phyloP scores from a whole-genome alignment of 208 protist genomes.

The Phytomonas serpens region DNA sequence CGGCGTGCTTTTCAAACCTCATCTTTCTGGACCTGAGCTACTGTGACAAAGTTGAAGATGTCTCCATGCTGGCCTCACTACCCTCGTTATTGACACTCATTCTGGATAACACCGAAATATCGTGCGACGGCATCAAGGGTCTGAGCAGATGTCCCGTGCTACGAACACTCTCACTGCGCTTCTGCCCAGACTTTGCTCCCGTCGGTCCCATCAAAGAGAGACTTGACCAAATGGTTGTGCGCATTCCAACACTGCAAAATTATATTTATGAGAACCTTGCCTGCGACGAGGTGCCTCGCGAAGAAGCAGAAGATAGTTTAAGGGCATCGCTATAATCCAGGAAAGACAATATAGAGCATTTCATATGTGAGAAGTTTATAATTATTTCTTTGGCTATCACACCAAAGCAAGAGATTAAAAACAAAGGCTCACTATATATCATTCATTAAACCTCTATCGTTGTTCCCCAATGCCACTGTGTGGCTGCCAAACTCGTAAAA shows the following conservation, averaged over 20 bases:
- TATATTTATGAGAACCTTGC: conserved; percentile 44
- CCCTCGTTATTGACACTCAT: conserved; percentile 33
- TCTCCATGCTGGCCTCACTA: conserved; percentile 23
- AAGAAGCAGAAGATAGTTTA: conserved; percentile 9
- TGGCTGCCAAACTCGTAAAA: background rate
- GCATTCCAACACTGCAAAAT: conserved; percentile 25
- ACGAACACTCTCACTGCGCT: conserved; percentile 35
- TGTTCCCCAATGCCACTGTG: background rate
- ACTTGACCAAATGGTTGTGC: conserved; percentile 20
- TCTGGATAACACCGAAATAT: conserved; percentile 49
- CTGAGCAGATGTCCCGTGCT: conserved; percentile 23
- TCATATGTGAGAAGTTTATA: background rate
- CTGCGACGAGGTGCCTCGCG: conserved; percentile 28
- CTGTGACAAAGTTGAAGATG: conserved; percentile 38
- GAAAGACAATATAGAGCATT: background rate
- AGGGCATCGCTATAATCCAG: background rate
- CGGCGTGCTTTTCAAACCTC: conserved; percentile 8
- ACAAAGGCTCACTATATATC: background rate
- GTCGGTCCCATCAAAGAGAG: conserved; percentile 15
- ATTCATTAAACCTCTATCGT: background rate
- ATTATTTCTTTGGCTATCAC: background rate
- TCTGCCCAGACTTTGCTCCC: conserved; percentile 41
- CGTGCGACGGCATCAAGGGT: conserved; percentile 21
- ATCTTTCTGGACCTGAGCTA: conserved; percentile 53
- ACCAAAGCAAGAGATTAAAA: background rate